These are phyloP conservation scores for Acacia crassicarpa DNA, from an alignment of 306 rosid species.

Conservation along the genomic window DNA sequence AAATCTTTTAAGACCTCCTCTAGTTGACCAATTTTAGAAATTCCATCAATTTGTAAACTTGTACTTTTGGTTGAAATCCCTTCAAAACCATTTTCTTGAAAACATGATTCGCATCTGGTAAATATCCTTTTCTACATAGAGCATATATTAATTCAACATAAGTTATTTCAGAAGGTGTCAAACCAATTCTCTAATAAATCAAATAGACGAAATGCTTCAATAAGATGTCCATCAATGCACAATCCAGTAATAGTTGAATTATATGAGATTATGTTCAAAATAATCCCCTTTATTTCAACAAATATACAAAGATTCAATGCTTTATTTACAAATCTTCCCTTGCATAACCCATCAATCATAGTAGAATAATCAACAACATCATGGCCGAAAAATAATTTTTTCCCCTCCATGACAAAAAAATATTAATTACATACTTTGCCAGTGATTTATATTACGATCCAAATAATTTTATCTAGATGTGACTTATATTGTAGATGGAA, in stretches of 20 bases:
- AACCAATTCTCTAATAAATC: slow-evolving; percentile 70
- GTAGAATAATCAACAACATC: slow-evolving; percentile 55
- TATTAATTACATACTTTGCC: too few relatives aligned
- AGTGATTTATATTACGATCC: too few relatives aligned
- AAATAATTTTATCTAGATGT: too few relatives aligned
- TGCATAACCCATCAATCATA: slow-evolving; percentile 69
- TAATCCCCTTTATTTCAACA: slow-evolving; percentile 55
- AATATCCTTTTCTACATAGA: slow-evolving; percentile 67
- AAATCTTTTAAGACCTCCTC: slow-evolving; percentile 65
- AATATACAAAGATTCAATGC: slow-evolving; percentile 68
- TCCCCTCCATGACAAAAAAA: slow-evolving; percentile 24
- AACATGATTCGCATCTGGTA: slow-evolving; percentile 65
- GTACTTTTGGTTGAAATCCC: slow-evolving; percentile 71
- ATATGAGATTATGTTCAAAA: slow-evolving; percentile 59
- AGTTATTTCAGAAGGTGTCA: slow-evolving; percentile 70
- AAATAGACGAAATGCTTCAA: slow-evolving; percentile 78
- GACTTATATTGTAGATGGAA: too few relatives aligned
- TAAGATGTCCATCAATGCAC: slow-evolving; percentile 67
- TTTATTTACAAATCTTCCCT: slow-evolving; percentile 61
- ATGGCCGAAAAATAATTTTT: slow-evolving; percentile 40
- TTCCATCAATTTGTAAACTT: slow-evolving; percentile 65
- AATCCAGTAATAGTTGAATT: slow-evolving; percentile 71
- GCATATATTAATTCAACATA: slow-evolving; percentile 69
- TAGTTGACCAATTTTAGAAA: slow-evolving; percentile 59
- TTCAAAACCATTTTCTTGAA: slow-evolving; percentile 59